Evolutionary conservation across 129 eudicot species (phyloP), one percentile per base, ranked within the genome.

Genomic region (Lactuca saligna): DNA sequence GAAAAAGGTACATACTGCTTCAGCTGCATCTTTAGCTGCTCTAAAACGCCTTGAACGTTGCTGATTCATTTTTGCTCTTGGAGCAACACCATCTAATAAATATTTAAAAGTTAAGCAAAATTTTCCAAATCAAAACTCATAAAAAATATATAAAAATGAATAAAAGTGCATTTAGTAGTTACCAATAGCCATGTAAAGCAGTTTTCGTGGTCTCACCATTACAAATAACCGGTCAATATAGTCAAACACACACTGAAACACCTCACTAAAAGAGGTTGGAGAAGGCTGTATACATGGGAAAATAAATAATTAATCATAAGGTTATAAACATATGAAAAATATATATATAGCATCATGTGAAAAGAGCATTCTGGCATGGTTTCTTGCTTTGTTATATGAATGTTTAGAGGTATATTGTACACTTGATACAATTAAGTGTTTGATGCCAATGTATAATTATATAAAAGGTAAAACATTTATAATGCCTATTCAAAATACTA

Each of bases 61-160:
- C 69, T 93, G 99, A 82, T 93, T 93, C 99, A 93, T 93, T 82
- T 93, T 93, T 20, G 99, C 99, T 81, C 99, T 93, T n/a, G 99
- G 99, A 55, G 99, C 99, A 77, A 89, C 97, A 68, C 99, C 99
- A 80, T 93, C 99, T 93, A 32, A 55, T 60, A 81, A 16, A 54
- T 56, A 58, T 10, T 72, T 51, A 4, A 51, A 61, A 74, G 56
- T 48, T 74, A 15, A 69, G 66, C 49, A 73, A 4, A 79, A n/a
- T 39, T 20, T 35, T 25, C 20, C 4, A 56, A 31, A 34, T 38
- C 53, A 54, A 35, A 44, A 42, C 32, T 46, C 29, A 57, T 15
- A n/a, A 35, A 37, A 1, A 25, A 73, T 53, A 7, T 31, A 66
- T 60, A 14, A 17, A 79, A 57, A 49, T 25, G 1, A 25, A 25